Evolutionary conservation across 2,329 filamentous ascomycete species (phyloP).

Genomic region (Drechslerella coelobrocha): DNA sequence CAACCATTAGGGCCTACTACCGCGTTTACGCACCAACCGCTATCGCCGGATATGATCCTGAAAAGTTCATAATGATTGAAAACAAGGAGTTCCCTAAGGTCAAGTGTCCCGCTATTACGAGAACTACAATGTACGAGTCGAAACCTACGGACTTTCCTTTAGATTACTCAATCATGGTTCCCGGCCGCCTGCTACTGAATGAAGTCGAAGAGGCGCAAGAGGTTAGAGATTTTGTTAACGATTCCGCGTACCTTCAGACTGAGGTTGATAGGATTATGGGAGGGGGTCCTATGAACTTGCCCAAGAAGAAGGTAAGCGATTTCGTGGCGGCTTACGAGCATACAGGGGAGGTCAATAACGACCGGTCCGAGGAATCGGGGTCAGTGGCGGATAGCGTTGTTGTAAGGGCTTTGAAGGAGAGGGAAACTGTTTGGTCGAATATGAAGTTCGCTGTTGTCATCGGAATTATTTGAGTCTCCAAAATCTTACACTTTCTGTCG

Average conservation of each 20-base stretch:
- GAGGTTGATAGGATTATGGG: constrained; percentile 27
- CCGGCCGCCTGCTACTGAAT: constrained; percentile 21
- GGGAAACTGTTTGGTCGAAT: constrained; percentile 34
- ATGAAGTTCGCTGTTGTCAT: constrained; percentile 46
- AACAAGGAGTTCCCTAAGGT: constrained; percentile 28
- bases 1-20: constrained; percentile 25
- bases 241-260: constrained; percentile 23
- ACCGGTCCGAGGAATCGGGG: neutral
- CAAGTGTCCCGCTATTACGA: constrained; percentile 21
- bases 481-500: no score
- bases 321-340: constrained; percentile 9
- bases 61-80: constrained; percentile 38
- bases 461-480: constrained; percentile 26
- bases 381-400: constrained; percentile 21
- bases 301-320: constrained; percentile 15
- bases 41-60: constrained; percentile 40
- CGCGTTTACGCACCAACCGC: constrained; percentile 29
- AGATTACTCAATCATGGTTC: constrained; percentile 19
- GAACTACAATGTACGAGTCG: constrained; percentile 29
- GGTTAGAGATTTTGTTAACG: constrained; percentile 30
- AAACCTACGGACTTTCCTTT: constrained; percentile 26
- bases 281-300: constrained; percentile 10
- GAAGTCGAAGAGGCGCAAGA: constrained; percentile 42
- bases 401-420: constrained; percentile 22
- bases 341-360: constrained; percentile 22